Evolutionary conservation across 306 rosid genomes (phyloP).

Genomic region (Fragaria ananassa): DNA sequence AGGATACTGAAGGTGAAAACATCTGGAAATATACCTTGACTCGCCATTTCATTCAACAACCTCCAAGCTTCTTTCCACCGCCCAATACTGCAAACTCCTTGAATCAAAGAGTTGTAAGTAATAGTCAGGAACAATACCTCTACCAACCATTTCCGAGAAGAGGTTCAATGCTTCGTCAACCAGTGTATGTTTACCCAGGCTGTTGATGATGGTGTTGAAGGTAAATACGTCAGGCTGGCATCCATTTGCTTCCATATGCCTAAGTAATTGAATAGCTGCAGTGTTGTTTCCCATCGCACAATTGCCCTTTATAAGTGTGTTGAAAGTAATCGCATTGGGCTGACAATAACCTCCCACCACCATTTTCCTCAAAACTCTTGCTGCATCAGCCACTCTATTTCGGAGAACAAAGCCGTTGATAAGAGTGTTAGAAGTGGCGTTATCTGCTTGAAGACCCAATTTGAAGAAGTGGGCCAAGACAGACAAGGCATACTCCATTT

Average conservation of each 20-base stretch:
- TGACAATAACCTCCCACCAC: constrained; percentile 16
- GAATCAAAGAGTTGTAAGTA: not conserved
- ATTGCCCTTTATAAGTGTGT: not conserved
- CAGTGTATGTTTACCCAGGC: not conserved
- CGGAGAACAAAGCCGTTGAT: constrained; percentile 33
- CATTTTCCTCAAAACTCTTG: not conserved
- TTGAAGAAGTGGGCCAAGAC: constrained; percentile 29
- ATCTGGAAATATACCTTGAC: not conserved
- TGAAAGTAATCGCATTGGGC: constrained; percentile 18
- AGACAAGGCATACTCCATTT: constrained; percentile 5
- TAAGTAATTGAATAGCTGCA: not conserved
- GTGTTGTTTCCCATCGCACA: not conserved
- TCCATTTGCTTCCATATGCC: not conserved
- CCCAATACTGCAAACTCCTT: not conserved
- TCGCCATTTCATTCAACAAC: not conserved
- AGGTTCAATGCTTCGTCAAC: not conserved
- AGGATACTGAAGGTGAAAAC: too few species aligned
- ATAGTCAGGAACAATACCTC: not conserved
- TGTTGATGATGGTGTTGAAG: not conserved
- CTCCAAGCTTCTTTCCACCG: not conserved
- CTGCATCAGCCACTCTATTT: constrained; percentile 13
- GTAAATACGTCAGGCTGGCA: not conserved
- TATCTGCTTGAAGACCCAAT: constrained; percentile 15
- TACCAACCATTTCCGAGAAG: too few species aligned
- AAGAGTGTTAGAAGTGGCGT: constrained; percentile 15